Evolutionary conservation across 805 yeast species (phyloP).

Genomic region (Komagataella populi): DNA sequence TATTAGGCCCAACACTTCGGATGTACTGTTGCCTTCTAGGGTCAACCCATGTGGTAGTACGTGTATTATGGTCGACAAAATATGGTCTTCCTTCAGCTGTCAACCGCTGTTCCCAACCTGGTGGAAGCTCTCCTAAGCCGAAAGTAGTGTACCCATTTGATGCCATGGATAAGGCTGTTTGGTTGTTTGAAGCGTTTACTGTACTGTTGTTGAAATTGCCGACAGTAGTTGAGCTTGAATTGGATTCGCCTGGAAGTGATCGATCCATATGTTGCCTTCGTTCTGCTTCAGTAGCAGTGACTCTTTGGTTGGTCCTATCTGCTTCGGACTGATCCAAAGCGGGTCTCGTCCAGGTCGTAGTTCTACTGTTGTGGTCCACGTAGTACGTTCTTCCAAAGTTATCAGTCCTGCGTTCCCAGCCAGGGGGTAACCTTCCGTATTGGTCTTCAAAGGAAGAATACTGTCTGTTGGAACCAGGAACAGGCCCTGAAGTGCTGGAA

Average conservation of each 20-base stretch:
- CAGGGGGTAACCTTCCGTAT: slow-evolving; percentile 90
- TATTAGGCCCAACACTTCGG: slow-evolving; percentile 81
- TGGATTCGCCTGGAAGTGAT: slow-evolving; percentile 61
- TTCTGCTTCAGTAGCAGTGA: slow-evolving; percentile 68
- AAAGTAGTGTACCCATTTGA: slow-evolving; percentile 84
- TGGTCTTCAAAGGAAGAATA: slow-evolving; percentile 95
- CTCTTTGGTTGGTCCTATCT: slow-evolving; percentile 48
- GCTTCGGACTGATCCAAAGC: slow-evolving; percentile 67
- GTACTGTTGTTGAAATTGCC: slow-evolving; percentile 14
- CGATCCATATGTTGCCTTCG: slow-evolving; percentile 84
- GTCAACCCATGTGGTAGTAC: slow-evolving; percentile 99
- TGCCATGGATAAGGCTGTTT: slow-evolving; percentile 35
- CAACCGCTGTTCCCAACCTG: slow-evolving; percentile 98
- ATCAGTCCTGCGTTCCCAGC: slow-evolving; percentile 98
- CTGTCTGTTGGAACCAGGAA: slow-evolving; percentile 31
- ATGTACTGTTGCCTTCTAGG: slow-evolving; percentile 98
- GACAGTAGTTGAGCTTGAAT: slow-evolving; percentile 8
- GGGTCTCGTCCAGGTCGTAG: slow-evolving; percentile 99
- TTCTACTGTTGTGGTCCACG: slow-evolving; percentile 94
- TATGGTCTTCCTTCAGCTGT: slow-evolving; percentile 98
- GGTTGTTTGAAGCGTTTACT: slow-evolving; percentile 30
- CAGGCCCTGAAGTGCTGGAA: background rate
- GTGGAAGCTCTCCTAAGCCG: slow-evolving; percentile 92
- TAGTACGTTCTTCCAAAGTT: slow-evolving; percentile 95
- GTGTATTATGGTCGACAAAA: slow-evolving; percentile 97